Percentiles rank a stretch among this genome's conserved stretches.
These are phyloP conservation scores for Pseudogymnoascus sp. DNA, from an alignment of 2,329 filamentous ascomycete species.

Conservation along the genomic window DNA sequence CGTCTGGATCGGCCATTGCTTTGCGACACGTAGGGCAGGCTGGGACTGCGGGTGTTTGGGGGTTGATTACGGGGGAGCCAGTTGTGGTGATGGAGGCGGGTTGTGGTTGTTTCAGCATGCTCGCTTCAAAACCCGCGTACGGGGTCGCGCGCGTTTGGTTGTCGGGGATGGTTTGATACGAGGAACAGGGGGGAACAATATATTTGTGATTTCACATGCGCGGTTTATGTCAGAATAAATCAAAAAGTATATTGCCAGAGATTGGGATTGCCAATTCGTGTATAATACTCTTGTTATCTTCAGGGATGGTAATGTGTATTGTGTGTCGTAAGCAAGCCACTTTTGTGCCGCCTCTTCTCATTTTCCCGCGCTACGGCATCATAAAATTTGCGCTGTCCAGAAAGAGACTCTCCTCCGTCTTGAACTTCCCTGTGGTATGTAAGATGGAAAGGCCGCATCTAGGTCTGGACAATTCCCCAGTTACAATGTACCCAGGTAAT, in stretches of 20 bases:
- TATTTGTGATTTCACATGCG: constrained; percentile 4
- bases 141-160: constrained; percentile 2
- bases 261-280: neutral
- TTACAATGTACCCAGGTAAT: neutral
- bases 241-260: neutral
- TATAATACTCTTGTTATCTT: neutral
- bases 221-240: neutral
- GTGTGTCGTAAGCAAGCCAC: neutral
- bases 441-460: neutral
- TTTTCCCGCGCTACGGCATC: neutral
- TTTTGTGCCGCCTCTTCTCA: neutral
- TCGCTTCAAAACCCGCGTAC: neutral
- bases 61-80: constrained; percentile 5
- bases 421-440: neutral
- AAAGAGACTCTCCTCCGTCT: neutral
- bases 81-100: neutral
- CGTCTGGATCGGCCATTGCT: neutral
- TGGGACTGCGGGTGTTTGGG: constrained; percentile 2
- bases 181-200: neutral
- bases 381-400: neutral
- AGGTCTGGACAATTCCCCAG: neutral
- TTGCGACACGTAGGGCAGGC: constrained; percentile 4
- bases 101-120: constrained; percentile 1
- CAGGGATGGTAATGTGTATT: constrained; percentile 1
- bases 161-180: constrained; percentile 6